These are phyloP conservation scores for Tetrapisispora namnaoensis DNA, from an alignment of 805 yeast genomes.

Conservation along the genomic window DNA sequence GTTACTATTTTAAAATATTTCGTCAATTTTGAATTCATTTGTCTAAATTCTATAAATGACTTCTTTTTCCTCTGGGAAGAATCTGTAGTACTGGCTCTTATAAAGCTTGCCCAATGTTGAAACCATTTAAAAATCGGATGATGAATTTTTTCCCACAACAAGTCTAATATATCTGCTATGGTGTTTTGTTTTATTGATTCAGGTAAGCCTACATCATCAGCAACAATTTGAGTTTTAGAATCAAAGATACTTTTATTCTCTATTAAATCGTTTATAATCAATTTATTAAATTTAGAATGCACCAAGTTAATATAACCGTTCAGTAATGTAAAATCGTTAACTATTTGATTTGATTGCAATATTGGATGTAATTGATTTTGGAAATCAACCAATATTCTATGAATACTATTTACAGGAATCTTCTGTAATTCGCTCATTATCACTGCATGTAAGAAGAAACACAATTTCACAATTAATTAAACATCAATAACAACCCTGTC, in stretches of 20 bases:
- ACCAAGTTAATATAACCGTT: constrained; percentile 22
- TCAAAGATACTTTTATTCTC: constrained; percentile 1
- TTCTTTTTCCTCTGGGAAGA: constrained; percentile 9
- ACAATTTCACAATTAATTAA: background rate
- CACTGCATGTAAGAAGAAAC: background rate
- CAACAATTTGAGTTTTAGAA: constrained; percentile 5
- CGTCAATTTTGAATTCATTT: constrained; percentile 41
- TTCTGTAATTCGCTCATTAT: background rate
- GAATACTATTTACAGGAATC: constrained; percentile 9
- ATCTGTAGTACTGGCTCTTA: constrained; percentile 6
- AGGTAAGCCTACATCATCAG: constrained; percentile 9
- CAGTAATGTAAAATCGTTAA: constrained; percentile 22
- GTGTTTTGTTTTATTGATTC: constrained; percentile 7
- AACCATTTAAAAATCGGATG: constrained; percentile 55
- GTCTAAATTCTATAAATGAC: constrained; percentile 43
- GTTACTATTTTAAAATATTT: constrained; percentile 40
- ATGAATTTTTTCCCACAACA: constrained; percentile 52
- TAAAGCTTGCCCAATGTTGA: constrained; percentile 30
- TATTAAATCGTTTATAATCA: constrained; percentile 6
- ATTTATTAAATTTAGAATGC: constrained; percentile 20
- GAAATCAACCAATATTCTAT: constrained; percentile 12
- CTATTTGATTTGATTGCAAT: constrained; percentile 17
- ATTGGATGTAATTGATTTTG: constrained; percentile 18
- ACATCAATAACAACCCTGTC: background rate
- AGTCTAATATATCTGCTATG: constrained; percentile 33